Conservation (phyloP, 2,329 filamentous ascomycete genomes). For the Pleoardoris graminearum region DNA sequence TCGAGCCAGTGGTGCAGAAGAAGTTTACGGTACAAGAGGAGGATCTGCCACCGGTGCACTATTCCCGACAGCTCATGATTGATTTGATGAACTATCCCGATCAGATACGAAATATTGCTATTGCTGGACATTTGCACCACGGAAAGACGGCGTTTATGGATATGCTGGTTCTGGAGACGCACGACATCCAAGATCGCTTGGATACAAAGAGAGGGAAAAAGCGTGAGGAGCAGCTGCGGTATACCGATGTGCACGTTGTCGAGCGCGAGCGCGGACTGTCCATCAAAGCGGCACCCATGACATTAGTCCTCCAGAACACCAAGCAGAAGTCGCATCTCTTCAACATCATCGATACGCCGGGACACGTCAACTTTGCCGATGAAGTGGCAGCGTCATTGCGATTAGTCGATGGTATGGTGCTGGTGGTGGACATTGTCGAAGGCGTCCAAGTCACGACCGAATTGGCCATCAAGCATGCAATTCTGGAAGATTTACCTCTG, state of each 20-base stretch:
- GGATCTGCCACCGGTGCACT: slow-evolving; percentile 85
- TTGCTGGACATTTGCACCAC: slow-evolving; percentile 93
- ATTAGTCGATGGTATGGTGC: slow-evolving; percentile 85
- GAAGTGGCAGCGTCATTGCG: slow-evolving; percentile 89
- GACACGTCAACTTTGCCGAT: slow-evolving; percentile 97
- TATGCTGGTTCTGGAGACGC: slow-evolving; percentile 94
- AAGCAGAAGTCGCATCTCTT: slow-evolving; percentile 93
- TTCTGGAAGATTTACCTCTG: slow-evolving; percentile 84
- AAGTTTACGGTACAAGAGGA: slow-evolving; percentile 94
- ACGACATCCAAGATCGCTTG: slow-evolving; percentile 78
- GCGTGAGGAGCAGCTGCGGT: slow-evolving; percentile 86
- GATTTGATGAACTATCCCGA: slow-evolving; percentile 96
- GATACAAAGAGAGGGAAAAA: slow-evolving; percentile 81
- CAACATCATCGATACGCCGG: slow-evolving; percentile 94
- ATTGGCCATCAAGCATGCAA: slow-evolving; percentile 94
- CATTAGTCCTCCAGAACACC: slow-evolving; percentile 81
- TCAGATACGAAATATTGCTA: slow-evolving; percentile 87
- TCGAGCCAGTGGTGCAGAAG: slow-evolving; percentile 89
- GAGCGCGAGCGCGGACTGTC: slow-evolving; percentile 90
- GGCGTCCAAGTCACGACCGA: slow-evolving; percentile 99
- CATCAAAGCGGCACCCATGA: slow-evolving; percentile 94
- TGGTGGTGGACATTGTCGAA: slow-evolving; percentile 95
- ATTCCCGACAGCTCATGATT: slow-evolving; percentile 88
- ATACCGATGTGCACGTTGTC: slow-evolving; percentile 88
- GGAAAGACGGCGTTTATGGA: slow-evolving; percentile 99